Evolutionary conservation across 2,329 filamentous ascomycete genomes (phyloP).

Genomic region (Xylariales sp.): DNA sequence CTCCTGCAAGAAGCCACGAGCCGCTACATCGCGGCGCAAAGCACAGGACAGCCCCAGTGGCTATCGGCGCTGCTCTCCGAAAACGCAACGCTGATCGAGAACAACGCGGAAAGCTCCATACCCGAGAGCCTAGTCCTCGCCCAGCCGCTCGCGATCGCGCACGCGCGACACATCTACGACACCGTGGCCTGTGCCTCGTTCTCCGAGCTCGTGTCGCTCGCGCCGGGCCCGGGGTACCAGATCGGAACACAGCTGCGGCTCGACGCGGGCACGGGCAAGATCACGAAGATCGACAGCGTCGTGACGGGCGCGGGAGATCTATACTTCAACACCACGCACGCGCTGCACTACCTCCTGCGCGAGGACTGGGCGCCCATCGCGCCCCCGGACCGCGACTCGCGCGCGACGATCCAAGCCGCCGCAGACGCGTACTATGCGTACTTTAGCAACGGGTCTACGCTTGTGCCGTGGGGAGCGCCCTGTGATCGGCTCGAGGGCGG

Average conservation of each 20-base stretch:
- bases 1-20: conserved; percentile 43
- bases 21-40: conserved; percentile 44
- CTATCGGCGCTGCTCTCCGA: conserved; percentile 33
- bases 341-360: conserved; percentile 46
- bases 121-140: conserved; percentile 26
- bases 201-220: conserved; percentile 35
- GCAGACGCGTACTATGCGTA: conserved; percentile 51
- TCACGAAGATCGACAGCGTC: conserved; percentile 46
- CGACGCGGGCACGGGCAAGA: conserved; percentile 20
- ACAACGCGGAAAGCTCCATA: conserved; percentile 30
- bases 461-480: conserved; percentile 51
- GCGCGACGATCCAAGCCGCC: conserved; percentile 43
- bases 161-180: conserved; percentile 42
- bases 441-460: conserved; percentile 43
- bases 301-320: conserved; percentile 46
- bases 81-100: conserved; percentile 38
- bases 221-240: conserved; percentile 34
- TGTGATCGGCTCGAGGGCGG: conserved; percentile 49
- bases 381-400: conserved; percentile 37
- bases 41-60: conserved; percentile 39
- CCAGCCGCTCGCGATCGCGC: conserved; percentile 31
- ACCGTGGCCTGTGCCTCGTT: conserved; percentile 43
- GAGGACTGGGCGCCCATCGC: conserved; percentile 46
- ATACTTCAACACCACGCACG: conserved; percentile 50
- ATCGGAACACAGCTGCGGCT: conserved; percentile 49